A percentile compares a stretch with the other conserved stretches of the same genome.
Conservation (phyloP, 139 green algal species). For the Volvox reticuliferus region DNA sequence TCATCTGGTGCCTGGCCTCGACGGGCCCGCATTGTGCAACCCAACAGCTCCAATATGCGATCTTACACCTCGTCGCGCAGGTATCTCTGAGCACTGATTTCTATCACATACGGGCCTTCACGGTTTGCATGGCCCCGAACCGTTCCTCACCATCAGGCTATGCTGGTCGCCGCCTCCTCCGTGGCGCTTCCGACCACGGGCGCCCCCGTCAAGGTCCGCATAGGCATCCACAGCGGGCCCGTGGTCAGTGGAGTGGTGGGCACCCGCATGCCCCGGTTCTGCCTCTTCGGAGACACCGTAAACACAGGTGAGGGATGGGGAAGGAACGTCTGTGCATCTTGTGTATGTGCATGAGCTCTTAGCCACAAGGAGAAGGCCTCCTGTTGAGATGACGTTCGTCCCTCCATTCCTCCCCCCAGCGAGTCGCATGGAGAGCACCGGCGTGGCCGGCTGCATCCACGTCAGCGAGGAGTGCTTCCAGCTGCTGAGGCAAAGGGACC, state of each 20-base stretch:
- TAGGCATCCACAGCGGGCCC: constrained; percentile 35
- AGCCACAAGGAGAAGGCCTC: not conserved
- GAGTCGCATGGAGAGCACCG: constrained; percentile 47
- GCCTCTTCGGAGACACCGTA: constrained; percentile 38
- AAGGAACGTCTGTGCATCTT: not conserved
- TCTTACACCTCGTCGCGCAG: no score
- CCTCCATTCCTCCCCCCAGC: not conserved
- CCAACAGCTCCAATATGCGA: no score
- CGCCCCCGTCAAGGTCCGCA: constrained; percentile 3
- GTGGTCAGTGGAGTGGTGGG: constrained; percentile 42
- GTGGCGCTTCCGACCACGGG: constrained; percentile 9
- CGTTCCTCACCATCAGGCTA: not conserved
- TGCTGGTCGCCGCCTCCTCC: not conserved
- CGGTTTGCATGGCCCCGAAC: not conserved
- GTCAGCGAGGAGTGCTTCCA: constrained; percentile 33
- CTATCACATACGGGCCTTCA: no score
- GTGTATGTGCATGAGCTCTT: not conserved
- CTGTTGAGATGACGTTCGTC: not conserved
- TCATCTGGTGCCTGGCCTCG: no score
- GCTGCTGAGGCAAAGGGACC: not conserved
- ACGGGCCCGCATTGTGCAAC: no score
- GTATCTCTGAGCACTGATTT: no score
- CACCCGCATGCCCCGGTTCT: constrained; percentile 44
- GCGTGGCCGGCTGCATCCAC: constrained; percentile 17
- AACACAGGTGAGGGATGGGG: constrained; percentile 8